Conservation (phyloP, 352 stramenopile genomes). For the Phytophthora sp. region DNA sequence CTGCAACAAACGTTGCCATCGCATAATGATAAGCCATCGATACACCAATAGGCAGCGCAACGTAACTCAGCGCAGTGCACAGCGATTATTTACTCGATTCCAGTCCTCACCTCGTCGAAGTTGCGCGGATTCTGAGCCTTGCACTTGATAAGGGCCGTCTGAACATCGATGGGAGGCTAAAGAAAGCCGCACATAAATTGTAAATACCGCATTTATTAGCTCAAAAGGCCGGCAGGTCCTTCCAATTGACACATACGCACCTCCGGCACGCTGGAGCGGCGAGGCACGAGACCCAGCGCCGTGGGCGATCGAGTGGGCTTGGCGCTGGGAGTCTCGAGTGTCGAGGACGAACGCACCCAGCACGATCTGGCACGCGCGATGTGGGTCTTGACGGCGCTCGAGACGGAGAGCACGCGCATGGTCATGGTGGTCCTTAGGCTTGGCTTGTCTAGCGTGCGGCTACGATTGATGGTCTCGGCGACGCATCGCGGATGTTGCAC, state of each 20-base stretch:
- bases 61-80: neutral
- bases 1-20: slow-evolving; percentile 35
- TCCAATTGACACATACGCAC: slow-evolving; percentile 34
- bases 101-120: slow-evolving; percentile 78
- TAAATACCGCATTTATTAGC: slow-evolving; percentile 12
- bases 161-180: slow-evolving; percentile 66
- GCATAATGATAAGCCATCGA: slow-evolving; percentile 10
- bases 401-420: slow-evolving; percentile 55
- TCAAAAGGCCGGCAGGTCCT: neutral
- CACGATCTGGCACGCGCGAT: slow-evolving; percentile 42
- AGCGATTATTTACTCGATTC: neutral
- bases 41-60: neutral
- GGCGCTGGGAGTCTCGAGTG: slow-evolving; percentile 28
- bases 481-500: slow-evolving; percentile 13
- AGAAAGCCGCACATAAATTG: neutral
- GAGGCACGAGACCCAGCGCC: slow-evolving; percentile 69
- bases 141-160: slow-evolving; percentile 59
- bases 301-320: slow-evolving; percentile 58
- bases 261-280: slow-evolving; percentile 54
- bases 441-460: slow-evolving; percentile 22
- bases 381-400: slow-evolving; percentile 37
- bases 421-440: slow-evolving; percentile 25
- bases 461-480: slow-evolving; percentile 36
- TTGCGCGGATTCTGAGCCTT: slow-evolving; percentile 73
- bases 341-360: slow-evolving; percentile 57